These are phyloP conservation scores for Aspergillus nomiae DNA, from an alignment of 2,329 filamentous ascomycete genomes.

Conservation along the genomic window DNA sequence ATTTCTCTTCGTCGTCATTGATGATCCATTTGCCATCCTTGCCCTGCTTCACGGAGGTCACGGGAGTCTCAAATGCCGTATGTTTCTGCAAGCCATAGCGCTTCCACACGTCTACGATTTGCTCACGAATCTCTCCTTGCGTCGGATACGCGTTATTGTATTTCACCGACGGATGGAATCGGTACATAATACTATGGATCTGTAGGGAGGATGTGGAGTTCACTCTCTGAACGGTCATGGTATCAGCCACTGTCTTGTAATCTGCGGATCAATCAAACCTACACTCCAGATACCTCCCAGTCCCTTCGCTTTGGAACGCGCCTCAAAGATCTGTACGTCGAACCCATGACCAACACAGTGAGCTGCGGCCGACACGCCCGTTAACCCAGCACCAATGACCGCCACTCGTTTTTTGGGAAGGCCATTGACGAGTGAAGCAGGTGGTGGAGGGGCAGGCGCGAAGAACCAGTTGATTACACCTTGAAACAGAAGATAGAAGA, in stretches of 20 bases:
- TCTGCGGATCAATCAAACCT: conserved; percentile 30
- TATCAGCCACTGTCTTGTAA: conserved; percentile 5
- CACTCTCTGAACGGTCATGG: conserved; percentile 57
- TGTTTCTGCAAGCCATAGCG: conserved; percentile 69
- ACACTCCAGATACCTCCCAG: conserved; percentile 82
- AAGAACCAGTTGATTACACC: conserved; percentile 52
- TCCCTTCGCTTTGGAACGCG: conserved; percentile 61
- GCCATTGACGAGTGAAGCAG: conserved; percentile 53
- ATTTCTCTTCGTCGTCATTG: conserved; percentile 69
- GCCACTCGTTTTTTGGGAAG: conserved; percentile 62
- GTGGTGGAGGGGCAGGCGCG: conserved; percentile 68
- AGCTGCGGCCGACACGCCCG: conserved; percentile 74
- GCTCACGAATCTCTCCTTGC: conserved; percentile 71
- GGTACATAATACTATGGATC: conserved; percentile 84
- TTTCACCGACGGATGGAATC: conserved; percentile 77
- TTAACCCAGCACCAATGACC: conserved; percentile 72
- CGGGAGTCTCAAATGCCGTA: conserved; percentile 71
- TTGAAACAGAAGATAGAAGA: conserved; percentile 35
- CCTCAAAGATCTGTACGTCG: conserved; percentile 78
- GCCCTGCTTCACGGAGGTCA: conserved; percentile 71
- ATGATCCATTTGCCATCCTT: conserved; percentile 73
- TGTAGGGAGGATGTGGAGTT: conserved; percentile 82
- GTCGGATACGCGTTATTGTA: conserved; percentile 78
- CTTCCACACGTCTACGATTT: conserved; percentile 73
- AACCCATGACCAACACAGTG: conserved; percentile 86